Conservation (phyloP, 306 rosid genomes). For the Carpinus fangiana region DNA sequence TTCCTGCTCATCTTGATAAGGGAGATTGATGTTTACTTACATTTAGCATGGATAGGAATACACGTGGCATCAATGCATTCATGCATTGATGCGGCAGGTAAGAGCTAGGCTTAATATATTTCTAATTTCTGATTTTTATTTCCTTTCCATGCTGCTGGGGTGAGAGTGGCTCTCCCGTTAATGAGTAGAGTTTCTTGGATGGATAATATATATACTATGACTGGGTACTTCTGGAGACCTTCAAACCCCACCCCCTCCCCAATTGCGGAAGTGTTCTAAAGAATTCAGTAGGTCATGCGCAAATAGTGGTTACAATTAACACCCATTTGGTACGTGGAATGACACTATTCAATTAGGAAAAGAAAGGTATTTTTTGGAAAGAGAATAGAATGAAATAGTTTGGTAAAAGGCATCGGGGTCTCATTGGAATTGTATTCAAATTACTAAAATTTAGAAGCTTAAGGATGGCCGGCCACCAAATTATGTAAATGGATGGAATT, state of each 20-base stretch:
- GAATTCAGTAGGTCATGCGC: background rate
- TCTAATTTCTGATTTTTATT: constrained; percentile 1
- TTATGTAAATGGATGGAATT: too few species aligned
- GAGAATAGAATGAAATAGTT: too few species aligned
- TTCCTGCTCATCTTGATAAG: constrained; percentile 65
- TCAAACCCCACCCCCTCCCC: background rate
- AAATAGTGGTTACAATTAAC: background rate
- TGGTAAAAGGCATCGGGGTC: too few species aligned
- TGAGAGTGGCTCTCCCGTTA: constrained; percentile 22
- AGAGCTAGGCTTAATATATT: constrained; percentile 25
- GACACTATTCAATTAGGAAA: too few species aligned
- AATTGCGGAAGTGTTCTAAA: background rate
- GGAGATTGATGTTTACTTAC: constrained; percentile 71
- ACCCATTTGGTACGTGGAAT: too few species aligned
- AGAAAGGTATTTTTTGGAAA: too few species aligned
- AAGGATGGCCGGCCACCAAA: too few species aligned
- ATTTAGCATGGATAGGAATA: constrained; percentile 53
- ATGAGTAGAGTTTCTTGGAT: background rate
- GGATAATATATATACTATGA: background rate
- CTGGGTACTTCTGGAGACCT: background rate
- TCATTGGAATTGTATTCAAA: too few species aligned
- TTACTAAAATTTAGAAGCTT: too few species aligned
- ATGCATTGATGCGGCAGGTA: constrained; percentile 38
- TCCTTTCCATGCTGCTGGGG: background rate
- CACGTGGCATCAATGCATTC: constrained; percentile 41